These are phyloP conservation scores for Aspergillus chevalieri DNA, from an alignment of 2,329 filamentous ascomycete genomes.

Conservation along the genomic window DNA sequence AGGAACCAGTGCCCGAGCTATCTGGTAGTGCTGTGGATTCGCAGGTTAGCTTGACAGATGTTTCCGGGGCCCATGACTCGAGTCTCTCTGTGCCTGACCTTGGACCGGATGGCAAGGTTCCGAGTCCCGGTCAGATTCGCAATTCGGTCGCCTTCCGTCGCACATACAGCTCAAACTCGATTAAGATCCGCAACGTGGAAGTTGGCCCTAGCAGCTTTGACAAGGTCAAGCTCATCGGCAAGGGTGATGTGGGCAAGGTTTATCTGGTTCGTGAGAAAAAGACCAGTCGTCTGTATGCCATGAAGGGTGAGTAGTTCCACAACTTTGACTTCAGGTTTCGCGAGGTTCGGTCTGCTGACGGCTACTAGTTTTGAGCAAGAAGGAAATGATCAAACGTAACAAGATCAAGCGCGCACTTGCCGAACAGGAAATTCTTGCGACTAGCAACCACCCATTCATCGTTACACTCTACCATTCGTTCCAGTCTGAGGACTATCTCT, in stretches of 20 bases:
- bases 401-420: slow-evolving; percentile 98
- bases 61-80: slow-evolving; percentile 20
- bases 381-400: slow-evolving; percentile 99
- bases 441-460: slow-evolving; percentile 98
- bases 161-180: slow-evolving; percentile 98
- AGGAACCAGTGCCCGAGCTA: slow-evolving; percentile 65
- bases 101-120: slow-evolving; percentile 56
- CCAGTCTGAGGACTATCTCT: slow-evolving; percentile 96
- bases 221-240: slow-evolving; percentile 99
- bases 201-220: slow-evolving; percentile 94
- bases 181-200: slow-evolving; percentile 96
- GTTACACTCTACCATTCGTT: slow-evolving; percentile 98
- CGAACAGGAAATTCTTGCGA: slow-evolving; percentile 95
- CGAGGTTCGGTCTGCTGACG: slow-evolving; percentile 26
- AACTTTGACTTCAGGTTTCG: neutral
- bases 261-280: slow-evolving; percentile 98
- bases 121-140: slow-evolving; percentile 60
- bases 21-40: slow-evolving; percentile 44
- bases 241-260: slow-evolving; percentile 97
- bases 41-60: slow-evolving; percentile 52
- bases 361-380: slow-evolving; percentile 82
- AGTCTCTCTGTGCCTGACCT: slow-evolving; percentile 27
- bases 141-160: slow-evolving; percentile 72
- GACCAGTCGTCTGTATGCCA: slow-evolving; percentile 87
- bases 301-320: slow-evolving; percentile 69